Evolutionary conservation across 2,329 filamentous ascomycete species (phyloP).

Genomic region (Calonectria pseudoreteaudii): DNA sequence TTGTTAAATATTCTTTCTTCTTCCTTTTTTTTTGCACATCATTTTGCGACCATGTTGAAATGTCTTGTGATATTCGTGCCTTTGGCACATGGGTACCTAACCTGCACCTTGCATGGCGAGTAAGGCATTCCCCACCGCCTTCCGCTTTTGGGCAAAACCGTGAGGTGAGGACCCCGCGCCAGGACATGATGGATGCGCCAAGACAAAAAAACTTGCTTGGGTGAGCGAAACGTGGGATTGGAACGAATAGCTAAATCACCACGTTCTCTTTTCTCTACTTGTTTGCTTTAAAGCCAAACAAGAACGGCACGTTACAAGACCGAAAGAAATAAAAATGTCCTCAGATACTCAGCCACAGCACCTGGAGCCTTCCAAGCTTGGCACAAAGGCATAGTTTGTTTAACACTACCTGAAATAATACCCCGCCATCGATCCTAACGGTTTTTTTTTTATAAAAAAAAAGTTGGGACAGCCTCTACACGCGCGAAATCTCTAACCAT

Average conservation of each 20-base stretch:
- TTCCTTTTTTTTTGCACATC: neutral
- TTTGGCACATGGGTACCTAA: neutral
- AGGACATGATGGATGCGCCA: neutral
- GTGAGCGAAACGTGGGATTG: neutral
- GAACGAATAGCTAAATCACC: neutral
- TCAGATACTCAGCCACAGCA: conserved; percentile 63
- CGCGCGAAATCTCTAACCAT: conserved; percentile 78
- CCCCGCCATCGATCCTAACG: conserved; percentile 22
- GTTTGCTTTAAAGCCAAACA: neutral
- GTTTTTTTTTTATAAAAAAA: neutral
- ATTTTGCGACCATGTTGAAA: neutral
- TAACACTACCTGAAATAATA: neutral
- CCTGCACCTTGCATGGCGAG: neutral
- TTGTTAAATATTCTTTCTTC: too few species aligned
- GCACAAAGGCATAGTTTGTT: conserved; percentile 90
- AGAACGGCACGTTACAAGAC: too few species aligned
- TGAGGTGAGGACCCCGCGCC: conserved; percentile 36
- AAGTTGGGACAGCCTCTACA: conserved; percentile 84
- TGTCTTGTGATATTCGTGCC: neutral
- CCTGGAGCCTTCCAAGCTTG: conserved; percentile 82
- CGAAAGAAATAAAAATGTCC: conserved; percentile 30
- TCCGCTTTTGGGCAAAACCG: conserved; percentile 28
- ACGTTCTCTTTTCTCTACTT: neutral
- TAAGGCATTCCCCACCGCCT: conserved; percentile 40
- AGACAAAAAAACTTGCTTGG: neutral